Evolutionary conservation across 208 protist genomes (phyloP).

Genomic region (Leptomonas seymouri): DNA sequence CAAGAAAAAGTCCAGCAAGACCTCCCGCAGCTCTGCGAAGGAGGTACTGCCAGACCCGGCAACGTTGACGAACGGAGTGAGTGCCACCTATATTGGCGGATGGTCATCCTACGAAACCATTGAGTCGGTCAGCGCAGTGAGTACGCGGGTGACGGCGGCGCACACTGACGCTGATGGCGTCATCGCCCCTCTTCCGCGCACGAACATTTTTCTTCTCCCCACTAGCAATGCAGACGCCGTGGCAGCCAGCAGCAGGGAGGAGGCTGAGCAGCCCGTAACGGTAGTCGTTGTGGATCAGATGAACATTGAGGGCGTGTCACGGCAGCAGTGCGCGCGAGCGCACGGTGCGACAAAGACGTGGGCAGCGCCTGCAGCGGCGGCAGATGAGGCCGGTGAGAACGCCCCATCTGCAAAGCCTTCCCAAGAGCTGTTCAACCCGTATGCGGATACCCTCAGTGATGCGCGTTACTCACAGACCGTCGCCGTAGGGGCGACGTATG

Average conservation of each 20-base stretch:
- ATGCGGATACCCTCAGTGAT: slow-evolving; percentile 36
- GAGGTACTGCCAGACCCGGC: slow-evolving; percentile 70
- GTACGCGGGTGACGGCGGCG: slow-evolving; percentile 39
- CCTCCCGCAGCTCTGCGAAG: slow-evolving; percentile 41
- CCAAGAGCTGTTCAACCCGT: slow-evolving; percentile 10
- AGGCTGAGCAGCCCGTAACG: slow-evolving; percentile 7
- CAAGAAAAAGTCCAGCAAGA: slow-evolving; percentile 45
- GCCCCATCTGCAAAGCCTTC: not conserved
- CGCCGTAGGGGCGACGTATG: slow-evolving; percentile 40
- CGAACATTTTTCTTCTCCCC: slow-evolving; percentile 66
- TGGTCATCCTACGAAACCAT: slow-evolving; percentile 72
- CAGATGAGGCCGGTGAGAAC: not conserved
- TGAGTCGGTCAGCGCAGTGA: slow-evolving; percentile 60
- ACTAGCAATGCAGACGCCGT: slow-evolving; percentile 3
- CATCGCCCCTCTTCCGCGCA: slow-evolving; percentile 55
- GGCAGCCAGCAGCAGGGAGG: slow-evolving; percentile 3
- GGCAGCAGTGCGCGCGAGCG: slow-evolving; percentile 23
- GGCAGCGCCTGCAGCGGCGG: not conserved
- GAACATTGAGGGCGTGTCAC: slow-evolving; percentile 63
- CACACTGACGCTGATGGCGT: slow-evolving; percentile 60
- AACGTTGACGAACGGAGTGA: slow-evolving; percentile 54
- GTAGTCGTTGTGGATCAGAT: slow-evolving; percentile 60
- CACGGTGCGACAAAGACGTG: slow-evolving; percentile 15
- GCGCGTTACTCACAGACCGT: slow-evolving; percentile 22
- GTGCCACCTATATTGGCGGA: slow-evolving; percentile 75